Percentiles rank a stretch among this genome's conserved stretches.
These are phyloP conservation scores for Backusella liffmaniae DNA, from an alignment of 192 early-diverging fungal genomes.

Conservation along the genomic window DNA sequence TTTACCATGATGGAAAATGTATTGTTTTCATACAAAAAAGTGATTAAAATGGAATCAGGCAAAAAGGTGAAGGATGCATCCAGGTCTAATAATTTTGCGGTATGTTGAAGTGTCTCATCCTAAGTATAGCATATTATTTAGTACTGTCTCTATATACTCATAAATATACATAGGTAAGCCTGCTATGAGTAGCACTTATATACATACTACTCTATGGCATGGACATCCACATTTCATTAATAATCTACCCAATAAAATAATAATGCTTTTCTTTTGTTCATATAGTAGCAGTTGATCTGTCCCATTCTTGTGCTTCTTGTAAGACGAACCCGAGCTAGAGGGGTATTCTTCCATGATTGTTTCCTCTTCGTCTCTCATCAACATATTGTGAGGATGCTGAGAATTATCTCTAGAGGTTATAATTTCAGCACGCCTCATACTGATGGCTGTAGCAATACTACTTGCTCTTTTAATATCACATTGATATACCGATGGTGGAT, in stretches of 20 bases:
- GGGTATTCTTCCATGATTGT: slow-evolving; percentile 1
- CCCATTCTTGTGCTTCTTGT: background rate
- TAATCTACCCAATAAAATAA: slow-evolving; percentile 42
- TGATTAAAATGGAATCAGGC: slow-evolving; percentile 69
- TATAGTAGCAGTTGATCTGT: background rate
- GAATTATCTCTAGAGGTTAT: slow-evolving; percentile 10
- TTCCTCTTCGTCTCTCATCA: background rate
- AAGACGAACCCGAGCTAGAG: background rate
- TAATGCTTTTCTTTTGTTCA: slow-evolving; percentile 40
- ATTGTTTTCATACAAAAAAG: slow-evolving; percentile 64
- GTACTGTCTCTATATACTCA: background rate
- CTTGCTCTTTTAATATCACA: background rate
- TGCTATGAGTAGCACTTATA: background rate
- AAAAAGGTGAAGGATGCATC: slow-evolving; percentile 65
- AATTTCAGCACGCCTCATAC: slow-evolving; percentile 8
- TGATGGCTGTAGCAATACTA: slow-evolving; percentile 15
- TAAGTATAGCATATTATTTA: background rate
- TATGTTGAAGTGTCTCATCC: slow-evolving; percentile 48
- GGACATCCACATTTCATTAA: slow-evolving; percentile 50
- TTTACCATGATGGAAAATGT: slow-evolving; percentile 66
- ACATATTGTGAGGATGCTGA: background rate
- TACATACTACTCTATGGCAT: slow-evolving; percentile 43
- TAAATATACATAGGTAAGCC: background rate
- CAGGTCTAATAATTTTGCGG: slow-evolving; percentile 49
- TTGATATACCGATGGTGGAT: background rate